phyloP scores from a whole-genome alignment of 2,329 filamentous ascomycete genomes.

The Coniosporium tulheliwenetii region DNA sequence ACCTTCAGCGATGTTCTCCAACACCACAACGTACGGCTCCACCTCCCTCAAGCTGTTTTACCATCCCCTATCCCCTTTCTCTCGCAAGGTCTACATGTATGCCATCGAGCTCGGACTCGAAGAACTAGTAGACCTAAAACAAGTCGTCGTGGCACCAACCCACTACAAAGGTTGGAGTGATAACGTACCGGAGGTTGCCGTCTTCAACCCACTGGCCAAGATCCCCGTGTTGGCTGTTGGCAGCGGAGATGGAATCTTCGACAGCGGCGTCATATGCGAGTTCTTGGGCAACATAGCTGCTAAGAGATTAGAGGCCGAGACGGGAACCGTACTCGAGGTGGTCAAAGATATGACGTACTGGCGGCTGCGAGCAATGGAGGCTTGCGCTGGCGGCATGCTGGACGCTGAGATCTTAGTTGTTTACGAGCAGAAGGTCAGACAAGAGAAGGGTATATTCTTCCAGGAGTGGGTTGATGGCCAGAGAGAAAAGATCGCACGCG shows the following conservation, averaged over 20 bases:
- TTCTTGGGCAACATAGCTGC: conserved; percentile 9
- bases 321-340: conserved; percentile 1
- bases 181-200: conserved; percentile 12
- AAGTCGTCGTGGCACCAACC: conserved; percentile 15
- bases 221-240: conserved; percentile 14
- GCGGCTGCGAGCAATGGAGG: conserved; percentile 11
- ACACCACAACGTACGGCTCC: too few relatives aligned
- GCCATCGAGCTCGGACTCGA: conserved; percentile 13
- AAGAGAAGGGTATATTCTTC: conserved; percentile 10
- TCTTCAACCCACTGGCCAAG: conserved; percentile 15
- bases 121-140: conserved; percentile 11
- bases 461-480: conserved; percentile 15
- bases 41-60: conserved; percentile 13
- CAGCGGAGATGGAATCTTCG: conserved; percentile 13
- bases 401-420: conserved; percentile 14
- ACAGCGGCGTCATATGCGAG: conserved; percentile 15
- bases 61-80: conserved; percentile 13
- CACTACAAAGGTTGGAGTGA: conserved; percentile 14
- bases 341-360: conserved; percentile 7
- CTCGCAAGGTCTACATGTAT: conserved; percentile 14
- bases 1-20: too few relatives aligned
- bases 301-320: conserved; percentile 1
- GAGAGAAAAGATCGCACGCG: conserved; percentile 11
- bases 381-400: conserved; percentile 14
- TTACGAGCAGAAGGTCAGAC: conserved; percentile 12